Base-by-base conservation (phyloP, 2,329 filamentous ascomycete genomes). In the Colletotrichum gigasporum region DNA sequence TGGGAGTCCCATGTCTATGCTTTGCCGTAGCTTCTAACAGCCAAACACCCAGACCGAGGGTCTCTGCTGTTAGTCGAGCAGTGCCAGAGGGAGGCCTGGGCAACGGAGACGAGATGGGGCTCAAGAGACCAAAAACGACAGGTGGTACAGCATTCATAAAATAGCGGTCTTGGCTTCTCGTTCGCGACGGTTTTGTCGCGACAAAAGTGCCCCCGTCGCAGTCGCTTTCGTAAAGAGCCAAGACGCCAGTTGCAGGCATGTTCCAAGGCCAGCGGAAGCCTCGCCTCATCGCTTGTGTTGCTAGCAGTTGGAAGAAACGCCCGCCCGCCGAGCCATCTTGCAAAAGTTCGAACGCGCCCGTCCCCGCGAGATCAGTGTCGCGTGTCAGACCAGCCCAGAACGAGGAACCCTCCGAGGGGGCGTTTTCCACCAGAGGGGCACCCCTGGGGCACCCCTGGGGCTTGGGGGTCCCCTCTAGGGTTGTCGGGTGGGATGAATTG, bases 201-300 rank as follows among this genome's bases (percentile, higher is more conserved):
- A 9, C 56, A 53, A 59, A 55, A 63, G 60, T 63, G 30, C 61
- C 55, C 39, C 22, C n/a, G n/a, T 37, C 12, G 24, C 35, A 16
- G 39, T 54, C 56, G 56, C 28, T 50, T 61, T 41, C 47, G 34
- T 47, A 39, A 10, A 42, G 12, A 41, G 56, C 62, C 62, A 65
- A 65, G 48, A 41, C 56, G 30, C 41, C 56, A 45, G 62, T 34
- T 41, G 57, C 28, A 39, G 45, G 48, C 62, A 62, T 55, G 48
- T 42, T 48, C 62, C 56, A 32, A 37, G n/a, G 41, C 28, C 30
- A n/a, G 53, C 53, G n/a, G n/a, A 47, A 65, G 48, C 41, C 20
- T 37, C 37, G 48, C 56, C 48, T 61, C 28, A 53, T 63, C 50
- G 45, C 62, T 44, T 30, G 5, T 53, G 14, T 48, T 55, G 20